Conservation (phyloP, 169 alveolate genomes). For the Neospora caninum region DNA sequence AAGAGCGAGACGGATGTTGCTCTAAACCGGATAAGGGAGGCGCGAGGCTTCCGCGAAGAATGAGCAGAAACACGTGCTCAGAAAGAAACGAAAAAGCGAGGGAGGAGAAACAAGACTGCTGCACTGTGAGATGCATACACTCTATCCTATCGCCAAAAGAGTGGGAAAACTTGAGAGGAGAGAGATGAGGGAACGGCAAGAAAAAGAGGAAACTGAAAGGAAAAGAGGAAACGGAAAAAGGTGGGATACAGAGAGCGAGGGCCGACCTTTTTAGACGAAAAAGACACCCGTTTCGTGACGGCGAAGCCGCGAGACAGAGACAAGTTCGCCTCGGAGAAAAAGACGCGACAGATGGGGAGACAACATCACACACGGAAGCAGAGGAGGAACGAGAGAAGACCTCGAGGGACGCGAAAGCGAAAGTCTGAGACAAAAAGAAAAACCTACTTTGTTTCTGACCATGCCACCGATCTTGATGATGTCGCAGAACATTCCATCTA, state of each 20-base stretch:
- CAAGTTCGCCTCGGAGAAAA: too few relatives aligned
- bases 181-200: background rate
- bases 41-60: too few relatives aligned
- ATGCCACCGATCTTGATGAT: constrained; percentile 96
- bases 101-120: too few relatives aligned
- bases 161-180: background rate
- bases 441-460: constrained; percentile 86
- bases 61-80: too few relatives aligned
- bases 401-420: background rate
- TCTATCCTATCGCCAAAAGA: background rate
- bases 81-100: too few relatives aligned
- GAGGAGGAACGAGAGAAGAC: background rate
- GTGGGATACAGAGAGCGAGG: background rate
- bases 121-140: too few relatives aligned
- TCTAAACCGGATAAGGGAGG: too few relatives aligned
- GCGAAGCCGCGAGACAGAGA: background rate
- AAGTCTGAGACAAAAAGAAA: background rate
- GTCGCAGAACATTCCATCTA: constrained; percentile 92
- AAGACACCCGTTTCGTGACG: too few relatives aligned
- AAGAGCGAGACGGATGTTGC: background rate
- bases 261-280: too few relatives aligned
- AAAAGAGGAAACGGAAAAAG: background rate
- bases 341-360: background rate
- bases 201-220: constrained; percentile 20
- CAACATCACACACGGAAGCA: background rate